Percentiles rank a stretch among this genome's conserved stretches.
Evolutionary conservation across 1,284 basidiomycete species (phyloP).

Genomic region (Puccinia coronata): DNA sequence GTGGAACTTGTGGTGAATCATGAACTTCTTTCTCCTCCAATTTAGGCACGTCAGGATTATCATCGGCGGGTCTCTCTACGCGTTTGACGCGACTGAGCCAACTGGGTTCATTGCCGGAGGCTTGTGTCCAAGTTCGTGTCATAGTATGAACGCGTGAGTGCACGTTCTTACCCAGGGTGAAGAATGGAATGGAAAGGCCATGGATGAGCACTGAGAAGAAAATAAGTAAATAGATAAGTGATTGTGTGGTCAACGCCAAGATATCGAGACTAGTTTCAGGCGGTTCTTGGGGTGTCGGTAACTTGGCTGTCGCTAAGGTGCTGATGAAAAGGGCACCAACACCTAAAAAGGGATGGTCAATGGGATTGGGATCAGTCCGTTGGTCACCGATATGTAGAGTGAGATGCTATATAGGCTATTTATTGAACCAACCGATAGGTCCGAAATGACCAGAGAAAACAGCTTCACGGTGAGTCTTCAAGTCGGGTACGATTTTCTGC

Average conservation of each 20-base stretch:
- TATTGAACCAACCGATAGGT: conserved; percentile 50
- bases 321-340: conserved; percentile 79
- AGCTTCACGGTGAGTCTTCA: conserved; percentile 81
- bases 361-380: neutral
- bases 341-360: conserved; percentile 53
- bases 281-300: conserved; percentile 66
- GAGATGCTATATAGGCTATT: too few relatives aligned
- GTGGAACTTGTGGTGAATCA: conserved; percentile 10
- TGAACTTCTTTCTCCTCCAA: neutral
- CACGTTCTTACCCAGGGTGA: conserved; percentile 82
- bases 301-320: conserved; percentile 70
- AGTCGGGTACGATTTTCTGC: conserved; percentile 86
- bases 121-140: conserved; percentile 69
- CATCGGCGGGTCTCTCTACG: conserved; percentile 22
- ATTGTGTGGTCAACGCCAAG: conserved; percentile 75
- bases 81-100: conserved; percentile 47
- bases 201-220: conserved; percentile 75
- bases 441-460: conserved; percentile 85
- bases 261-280: conserved; percentile 68
- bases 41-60: neutral
- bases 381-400: neutral
- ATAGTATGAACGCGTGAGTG: conserved; percentile 85
- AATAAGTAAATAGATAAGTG: conserved; percentile 88
- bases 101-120: conserved; percentile 55
- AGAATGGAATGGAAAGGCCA: conserved; percentile 87